Conservation (phyloP, 2,329 filamentous ascomycete genomes). For the Diaporthe amygdali region DNA sequence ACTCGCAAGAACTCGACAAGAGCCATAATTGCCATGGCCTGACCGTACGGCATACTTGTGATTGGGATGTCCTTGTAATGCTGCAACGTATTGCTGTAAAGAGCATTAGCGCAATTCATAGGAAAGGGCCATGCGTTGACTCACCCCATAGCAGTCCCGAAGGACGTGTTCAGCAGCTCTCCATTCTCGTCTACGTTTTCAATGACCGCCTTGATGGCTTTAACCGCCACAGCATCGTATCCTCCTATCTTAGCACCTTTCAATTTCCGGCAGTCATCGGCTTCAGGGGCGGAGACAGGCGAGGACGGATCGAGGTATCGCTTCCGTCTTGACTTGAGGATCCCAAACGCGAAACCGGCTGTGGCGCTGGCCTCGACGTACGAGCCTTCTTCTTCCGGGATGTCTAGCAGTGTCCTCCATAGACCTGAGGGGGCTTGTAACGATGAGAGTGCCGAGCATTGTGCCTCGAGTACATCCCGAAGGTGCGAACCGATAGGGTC, state of each 20-base stretch:
- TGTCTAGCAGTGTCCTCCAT: conserved; percentile 78
- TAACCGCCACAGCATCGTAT: conserved; percentile 66
- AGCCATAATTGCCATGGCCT: conserved; percentile 85
- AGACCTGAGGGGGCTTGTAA: conserved; percentile 68
- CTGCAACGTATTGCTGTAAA: conserved; percentile 58
- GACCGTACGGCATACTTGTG: conserved; percentile 85
- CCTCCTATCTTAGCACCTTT: not conserved
- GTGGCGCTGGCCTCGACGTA: conserved; percentile 81
- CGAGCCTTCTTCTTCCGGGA: conserved; percentile 68
- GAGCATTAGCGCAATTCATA: not conserved
- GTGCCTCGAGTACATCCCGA: conserved; percentile 68
- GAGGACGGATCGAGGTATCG: conserved; percentile 66
- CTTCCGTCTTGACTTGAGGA: conserved; percentile 75
- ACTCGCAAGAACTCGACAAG: conserved; percentile 74
- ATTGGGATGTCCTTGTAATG: conserved; percentile 79
- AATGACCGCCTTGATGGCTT: conserved; percentile 71
- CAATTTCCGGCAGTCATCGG: conserved; percentile 18
- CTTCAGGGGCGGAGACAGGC: conserved; percentile 16
- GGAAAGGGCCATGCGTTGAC: not conserved
- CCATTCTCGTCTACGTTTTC: conserved; percentile 69
- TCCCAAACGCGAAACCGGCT: conserved; percentile 81
- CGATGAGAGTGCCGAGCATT: conserved; percentile 67
- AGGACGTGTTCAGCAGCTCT: conserved; percentile 76
- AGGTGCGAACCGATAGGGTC: conserved; percentile 68
- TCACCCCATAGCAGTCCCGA: conserved; percentile 77